Conservation (phyloP, 1,284 basidiomycete species). For the Sanguinoderma infundibulare region DNA sequence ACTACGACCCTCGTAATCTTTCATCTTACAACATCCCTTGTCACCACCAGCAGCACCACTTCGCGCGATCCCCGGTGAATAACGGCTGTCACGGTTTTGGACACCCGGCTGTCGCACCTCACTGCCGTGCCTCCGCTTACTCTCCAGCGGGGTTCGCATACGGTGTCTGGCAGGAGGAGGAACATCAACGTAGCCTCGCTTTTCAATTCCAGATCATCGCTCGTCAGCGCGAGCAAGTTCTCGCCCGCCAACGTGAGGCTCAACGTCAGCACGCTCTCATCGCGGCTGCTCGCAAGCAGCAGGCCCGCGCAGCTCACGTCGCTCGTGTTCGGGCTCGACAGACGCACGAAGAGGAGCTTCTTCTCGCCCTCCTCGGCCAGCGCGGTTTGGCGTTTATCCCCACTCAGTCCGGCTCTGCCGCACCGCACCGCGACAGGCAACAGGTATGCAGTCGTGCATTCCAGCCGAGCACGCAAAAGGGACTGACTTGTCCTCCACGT, state of each 20-base stretch:
- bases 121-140: neutral
- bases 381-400: conserved; percentile 1
- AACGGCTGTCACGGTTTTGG: neutral
- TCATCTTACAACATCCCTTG: too few relatives aligned
- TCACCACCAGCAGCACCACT: neutral
- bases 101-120: neutral
- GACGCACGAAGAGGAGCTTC: conserved; percentile 6
- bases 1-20: neutral
- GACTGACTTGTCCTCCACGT: neutral
- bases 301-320: conserved; percentile 1
- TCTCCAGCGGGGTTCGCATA: conserved; percentile 9
- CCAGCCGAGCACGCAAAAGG: too few relatives aligned
- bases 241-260: conserved; percentile 22
- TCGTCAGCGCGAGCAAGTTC: conserved; percentile 2
- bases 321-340: conserved; percentile 2
- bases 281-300: conserved; percentile 13
- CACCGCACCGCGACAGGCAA: neutral
- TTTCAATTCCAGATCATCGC: neutral
- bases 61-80: neutral
- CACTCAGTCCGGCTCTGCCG: neutral
- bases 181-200: conserved; percentile 4
- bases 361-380: conserved; percentile 10
- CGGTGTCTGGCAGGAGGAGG: conserved; percentile 18
- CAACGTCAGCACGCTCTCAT: conserved; percentile 17
- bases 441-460: conserved; percentile 7